These are phyloP conservation scores for Cyberlindnera galapagoensis DNA, from an alignment of 805 yeast genomes.

Conservation along the genomic window DNA sequence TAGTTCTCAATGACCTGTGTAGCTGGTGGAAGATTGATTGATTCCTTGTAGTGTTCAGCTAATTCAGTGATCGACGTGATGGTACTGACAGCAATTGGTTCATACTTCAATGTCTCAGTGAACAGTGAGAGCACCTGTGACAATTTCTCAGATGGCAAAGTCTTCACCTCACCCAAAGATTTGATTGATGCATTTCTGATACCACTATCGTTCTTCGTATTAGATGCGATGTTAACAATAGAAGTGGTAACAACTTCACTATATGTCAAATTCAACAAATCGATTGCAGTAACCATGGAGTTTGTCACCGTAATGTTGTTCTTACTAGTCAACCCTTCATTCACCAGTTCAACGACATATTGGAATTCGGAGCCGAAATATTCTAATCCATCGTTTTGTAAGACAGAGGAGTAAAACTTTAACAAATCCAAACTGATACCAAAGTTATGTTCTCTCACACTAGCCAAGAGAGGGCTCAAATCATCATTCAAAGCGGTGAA, in stretches of 20 bases:
- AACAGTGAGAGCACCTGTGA: slow-evolving; percentile 26
- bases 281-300: slow-evolving; percentile 28
- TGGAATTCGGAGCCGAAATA: slow-evolving; percentile 26
- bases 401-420: slow-evolving; percentile 30
- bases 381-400: slow-evolving; percentile 26
- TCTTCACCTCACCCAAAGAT: slow-evolving; percentile 25
- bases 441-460: slow-evolving; percentile 21
- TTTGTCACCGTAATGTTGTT: slow-evolving; percentile 30
- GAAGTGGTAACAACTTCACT: slow-evolving; percentile 18
- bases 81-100: slow-evolving; percentile 28
- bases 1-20: slow-evolving; percentile 10
- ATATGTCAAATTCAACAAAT: slow-evolving; percentile 20
- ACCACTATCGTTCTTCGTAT: slow-evolving; percentile 30
- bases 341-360: slow-evolving; percentile 23
- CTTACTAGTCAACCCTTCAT: slow-evolving; percentile 27
- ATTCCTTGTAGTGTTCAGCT: slow-evolving; percentile 14
- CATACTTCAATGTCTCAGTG: slow-evolving; percentile 27
- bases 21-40: slow-evolving; percentile 8
- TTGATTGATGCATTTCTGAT: slow-evolving; percentile 31
- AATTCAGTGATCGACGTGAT: slow-evolving; percentile 23
- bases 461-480: slow-evolving; percentile 15
- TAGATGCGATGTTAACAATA: slow-evolving; percentile 28
- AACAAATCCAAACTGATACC: slow-evolving; percentile 27
- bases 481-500: slow-evolving; percentile 19
- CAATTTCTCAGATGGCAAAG: slow-evolving; percentile 17